Conservation (phyloP, 495 filamentous ascomycete genomes). For the Aspergillus leporis region DNA sequence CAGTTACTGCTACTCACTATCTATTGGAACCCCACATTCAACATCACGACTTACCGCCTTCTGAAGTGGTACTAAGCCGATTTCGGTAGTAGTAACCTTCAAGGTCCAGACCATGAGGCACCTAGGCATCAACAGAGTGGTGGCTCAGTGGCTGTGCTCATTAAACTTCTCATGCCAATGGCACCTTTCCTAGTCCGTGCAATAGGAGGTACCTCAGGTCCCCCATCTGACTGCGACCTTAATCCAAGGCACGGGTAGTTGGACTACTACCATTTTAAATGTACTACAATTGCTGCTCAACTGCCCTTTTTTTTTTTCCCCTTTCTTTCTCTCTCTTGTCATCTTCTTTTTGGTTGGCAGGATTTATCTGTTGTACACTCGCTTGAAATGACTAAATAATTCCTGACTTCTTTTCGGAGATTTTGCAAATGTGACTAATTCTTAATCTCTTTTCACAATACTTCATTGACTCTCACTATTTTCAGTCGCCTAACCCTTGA, state of each 20-base stretch:
- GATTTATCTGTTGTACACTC: not conserved
- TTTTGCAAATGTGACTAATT: not conserved
- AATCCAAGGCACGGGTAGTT: not conserved
- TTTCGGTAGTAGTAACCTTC: not conserved
- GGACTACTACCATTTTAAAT: not conserved
- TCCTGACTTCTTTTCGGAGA: not conserved
- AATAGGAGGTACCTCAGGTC: not conserved
- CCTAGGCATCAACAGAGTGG: not conserved
- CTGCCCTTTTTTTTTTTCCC: not conserved
- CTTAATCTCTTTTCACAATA: not conserved
- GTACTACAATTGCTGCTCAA: not conserved
- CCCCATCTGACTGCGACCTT: not conserved
- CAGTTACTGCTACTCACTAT: not conserved
- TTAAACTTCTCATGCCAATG: not conserved
- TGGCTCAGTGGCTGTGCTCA: not conserved
- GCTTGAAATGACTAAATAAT: conserved; percentile 2
- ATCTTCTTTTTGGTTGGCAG: not conserved
- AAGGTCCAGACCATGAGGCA: not conserved
- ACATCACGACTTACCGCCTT: conserved; percentile 6
- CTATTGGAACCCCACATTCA: conserved; percentile 8
- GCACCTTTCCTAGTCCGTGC: not conserved
- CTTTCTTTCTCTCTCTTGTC: not conserved
- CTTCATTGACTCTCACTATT: not conserved
- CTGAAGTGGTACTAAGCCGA: not conserved
- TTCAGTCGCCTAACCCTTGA: not conserved